Conservation (phyloP, 352 stramenopile species). For the Phytophthora kernoviae region DNA sequence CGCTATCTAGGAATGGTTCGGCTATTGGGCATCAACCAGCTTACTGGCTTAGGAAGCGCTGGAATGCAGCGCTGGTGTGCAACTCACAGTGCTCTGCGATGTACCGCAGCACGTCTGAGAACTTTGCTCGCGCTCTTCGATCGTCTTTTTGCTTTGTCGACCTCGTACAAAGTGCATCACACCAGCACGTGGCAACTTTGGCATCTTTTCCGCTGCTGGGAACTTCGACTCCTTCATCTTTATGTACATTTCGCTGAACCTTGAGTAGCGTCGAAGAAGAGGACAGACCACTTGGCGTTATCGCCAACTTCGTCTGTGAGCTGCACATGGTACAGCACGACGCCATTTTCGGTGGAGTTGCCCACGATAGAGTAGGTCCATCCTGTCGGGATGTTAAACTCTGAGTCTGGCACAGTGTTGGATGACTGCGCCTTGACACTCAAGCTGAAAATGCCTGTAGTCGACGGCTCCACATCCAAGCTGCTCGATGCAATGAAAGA, state of each 20-base stretch:
- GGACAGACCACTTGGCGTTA: slow-evolving; percentile 33
- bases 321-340: slow-evolving; percentile 52
- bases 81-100: slow-evolving; percentile 47
- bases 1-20: not conserved
- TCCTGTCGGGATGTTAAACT: not conserved
- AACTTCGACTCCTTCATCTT: slow-evolving; percentile 44
- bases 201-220: slow-evolving; percentile 34
- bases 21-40: not conserved
- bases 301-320: slow-evolving; percentile 32
- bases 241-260: slow-evolving; percentile 59
- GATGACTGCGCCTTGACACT: slow-evolving; percentile 17
- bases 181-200: slow-evolving; percentile 39
- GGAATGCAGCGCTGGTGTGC: slow-evolving; percentile 47
- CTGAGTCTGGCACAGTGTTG: slow-evolving; percentile 4
- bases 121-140: slow-evolving; percentile 51
- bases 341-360: slow-evolving; percentile 32
- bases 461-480: slow-evolving; percentile 26
- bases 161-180: slow-evolving; percentile 54
- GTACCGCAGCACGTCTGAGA: slow-evolving; percentile 52
- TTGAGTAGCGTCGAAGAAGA: slow-evolving; percentile 49
- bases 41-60: slow-evolving; percentile 44
- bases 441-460: slow-evolving; percentile 13
- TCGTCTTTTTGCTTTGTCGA: slow-evolving; percentile 46
- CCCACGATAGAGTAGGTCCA: slow-evolving; percentile 42
- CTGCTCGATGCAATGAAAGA: slow-evolving; percentile 19